Base-by-base conservation (phyloP, 352 stramenopile species). In the Thalassiosira hispida region DNA sequence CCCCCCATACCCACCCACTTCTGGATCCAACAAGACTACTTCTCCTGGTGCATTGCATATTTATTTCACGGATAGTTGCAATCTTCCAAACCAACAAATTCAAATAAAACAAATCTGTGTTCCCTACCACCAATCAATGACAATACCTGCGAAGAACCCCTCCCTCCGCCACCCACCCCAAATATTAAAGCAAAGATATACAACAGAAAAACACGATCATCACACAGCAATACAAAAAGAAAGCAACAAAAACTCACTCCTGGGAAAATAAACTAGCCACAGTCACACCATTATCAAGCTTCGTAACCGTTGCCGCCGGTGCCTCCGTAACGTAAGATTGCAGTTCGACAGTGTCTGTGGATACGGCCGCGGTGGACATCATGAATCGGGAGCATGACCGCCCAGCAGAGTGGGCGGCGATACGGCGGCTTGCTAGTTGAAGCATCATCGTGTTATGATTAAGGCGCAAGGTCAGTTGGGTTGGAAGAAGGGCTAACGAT, bases 241-340 rank as follows among this genome's bases (percentile, higher is more conserved):
- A 46, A 23, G 2, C 8, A 53, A 29, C 0, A 38, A 20, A 1
- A 12, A 73, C 63, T 73, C 63, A 73, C 63, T 35, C 63, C 9
- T 22, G 6, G 25, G 40, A 57, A 52, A 60, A 67, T 33, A 66
- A 62, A 44, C 53, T 75, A 11, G 53, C 67, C 12, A 75, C 67
- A 7, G 67, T 75, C 6, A 75, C 67, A 0, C 67, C 67, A 60
- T 75, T 75, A 42, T 62, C 67, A 16, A 75, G 31, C 44, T 25
- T 75, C 22, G 51, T 75, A 11, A 75, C 31, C 14, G 38, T 67
- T 1, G 67, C 35, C 12, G 35, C 44, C 9, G 67, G 40, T 14
- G 53, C 35, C 33, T 66, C 57, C 5, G 9, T 51, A 35, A 66
- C 29, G 42, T 75, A 75, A 14, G 29, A 42, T 8, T 35, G 67